Evolutionary conservation across 805 yeast species (phyloP).

Genomic region (Candida silvatica): DNA sequence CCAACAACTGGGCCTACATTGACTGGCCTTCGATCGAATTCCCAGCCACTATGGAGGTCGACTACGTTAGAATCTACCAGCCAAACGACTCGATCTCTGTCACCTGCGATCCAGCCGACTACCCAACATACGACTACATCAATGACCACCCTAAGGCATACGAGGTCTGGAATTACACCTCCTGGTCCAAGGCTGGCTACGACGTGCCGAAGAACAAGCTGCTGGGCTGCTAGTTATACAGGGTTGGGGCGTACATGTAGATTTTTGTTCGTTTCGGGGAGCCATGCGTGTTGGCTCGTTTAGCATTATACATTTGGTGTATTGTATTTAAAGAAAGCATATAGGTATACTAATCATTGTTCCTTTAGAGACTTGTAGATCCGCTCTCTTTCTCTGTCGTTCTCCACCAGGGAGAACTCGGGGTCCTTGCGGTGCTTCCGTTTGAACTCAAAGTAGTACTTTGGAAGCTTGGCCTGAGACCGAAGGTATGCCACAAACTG

Average conservation of each 20-base stretch:
- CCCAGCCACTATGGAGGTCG: slow-evolving; percentile 72
- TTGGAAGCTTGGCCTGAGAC: slow-evolving; percentile 7
- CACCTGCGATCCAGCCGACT: slow-evolving; percentile 82
- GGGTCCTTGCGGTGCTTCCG: slow-evolving; percentile 9
- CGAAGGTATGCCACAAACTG: slow-evolving; percentile 6
- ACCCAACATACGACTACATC: slow-evolving; percentile 84
- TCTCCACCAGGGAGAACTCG: neutral
- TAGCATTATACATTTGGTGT: neutral
- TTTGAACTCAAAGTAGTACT: slow-evolving; percentile 22
- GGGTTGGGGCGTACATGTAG: too few species aligned
- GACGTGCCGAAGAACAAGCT: slow-evolving; percentile 52
- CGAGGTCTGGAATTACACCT: slow-evolving; percentile 55
- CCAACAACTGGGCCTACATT: slow-evolving; percentile 89
- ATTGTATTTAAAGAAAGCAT: too few species aligned
- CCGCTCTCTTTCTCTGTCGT: neutral
- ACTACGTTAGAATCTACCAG: slow-evolving; percentile 89
- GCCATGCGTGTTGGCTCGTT: too few species aligned
- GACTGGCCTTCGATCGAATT: slow-evolving; percentile 78
- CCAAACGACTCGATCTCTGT: slow-evolving; percentile 51
- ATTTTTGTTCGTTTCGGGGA: slow-evolving; percentile 38
- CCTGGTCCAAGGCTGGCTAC: slow-evolving; percentile 74
- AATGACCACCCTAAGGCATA: slow-evolving; percentile 63
- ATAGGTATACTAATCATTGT: too few species aligned
- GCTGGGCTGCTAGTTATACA: too few species aligned
- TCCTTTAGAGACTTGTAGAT: too few species aligned